These are phyloP conservation scores for Plasmodium gonderi DNA, from an alignment of 169 alveolate species.

Conservation along the genomic window DNA sequence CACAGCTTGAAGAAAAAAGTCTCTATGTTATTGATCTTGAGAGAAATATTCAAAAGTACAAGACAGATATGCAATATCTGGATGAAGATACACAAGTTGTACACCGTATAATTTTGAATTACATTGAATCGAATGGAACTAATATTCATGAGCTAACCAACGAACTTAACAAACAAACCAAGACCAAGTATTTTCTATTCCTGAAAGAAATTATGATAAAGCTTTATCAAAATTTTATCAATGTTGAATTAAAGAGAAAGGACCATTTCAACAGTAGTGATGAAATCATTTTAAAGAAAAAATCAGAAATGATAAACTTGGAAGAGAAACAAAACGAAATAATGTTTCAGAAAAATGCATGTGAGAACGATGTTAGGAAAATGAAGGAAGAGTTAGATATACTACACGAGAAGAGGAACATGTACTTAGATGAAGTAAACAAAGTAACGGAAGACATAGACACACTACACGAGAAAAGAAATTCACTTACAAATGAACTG, in stretches of 20 bases:
- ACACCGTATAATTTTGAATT: constrained; percentile 18
- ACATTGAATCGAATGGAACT: constrained; percentile 15
- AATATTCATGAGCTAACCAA: constrained; percentile 8
- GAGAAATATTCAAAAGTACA: not conserved
- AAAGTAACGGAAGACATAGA: constrained; percentile 4
- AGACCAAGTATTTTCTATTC: constrained; percentile 28
- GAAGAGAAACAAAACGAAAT: constrained; percentile 24
- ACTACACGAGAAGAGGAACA: constrained; percentile 20
- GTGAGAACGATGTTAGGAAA: constrained; percentile 1
- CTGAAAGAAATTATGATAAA: constrained; percentile 32
- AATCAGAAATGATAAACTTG: not conserved
- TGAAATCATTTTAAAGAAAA: not conserved
- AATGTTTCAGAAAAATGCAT: not conserved
- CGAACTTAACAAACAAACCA: constrained; percentile 9
- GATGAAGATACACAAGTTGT: constrained; percentile 24
- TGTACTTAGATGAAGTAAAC: constrained; percentile 8
- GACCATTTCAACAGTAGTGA: not conserved
- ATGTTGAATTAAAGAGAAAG: constrained; percentile 3
- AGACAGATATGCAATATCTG: constrained; percentile 6
- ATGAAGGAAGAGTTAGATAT: constrained; percentile 11
- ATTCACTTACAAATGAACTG: constrained; percentile 9
- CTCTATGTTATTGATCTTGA: constrained; percentile 23
- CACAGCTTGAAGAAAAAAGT: constrained; percentile 19
- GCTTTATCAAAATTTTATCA: constrained; percentile 14
- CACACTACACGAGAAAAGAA: constrained; percentile 18